Evolutionary conservation across 345 rosid genomes (phyloP).

Genomic region (Trapa bicornis): DNA sequence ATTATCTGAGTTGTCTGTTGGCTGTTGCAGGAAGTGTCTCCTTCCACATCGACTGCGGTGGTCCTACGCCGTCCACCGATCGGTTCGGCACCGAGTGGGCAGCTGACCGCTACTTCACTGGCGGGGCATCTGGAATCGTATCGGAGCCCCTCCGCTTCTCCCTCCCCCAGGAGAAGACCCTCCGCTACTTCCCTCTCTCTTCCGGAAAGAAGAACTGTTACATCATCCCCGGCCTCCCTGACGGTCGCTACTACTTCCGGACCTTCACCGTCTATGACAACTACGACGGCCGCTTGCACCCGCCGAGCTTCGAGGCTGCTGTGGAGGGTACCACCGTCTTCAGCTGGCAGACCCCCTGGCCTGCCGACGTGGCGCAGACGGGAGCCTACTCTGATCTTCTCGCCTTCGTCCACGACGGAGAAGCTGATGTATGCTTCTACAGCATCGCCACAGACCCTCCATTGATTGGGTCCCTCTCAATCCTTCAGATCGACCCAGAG

Average conservation of each 20-base stretch:
- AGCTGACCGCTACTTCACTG: conserved; percentile 66
- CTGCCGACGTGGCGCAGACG: conserved; percentile 38
- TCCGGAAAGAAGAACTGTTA: conserved; percentile 95
- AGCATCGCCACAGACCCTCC: conserved; percentile 96
- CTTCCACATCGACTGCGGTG: conserved; percentile 83
- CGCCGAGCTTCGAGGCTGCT: conserved; percentile 83
- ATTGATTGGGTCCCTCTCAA: conserved; percentile 64
- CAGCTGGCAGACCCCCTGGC: conserved; percentile 93
- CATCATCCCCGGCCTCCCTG: conserved; percentile 48
- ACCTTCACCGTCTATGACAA: conserved; percentile 96
- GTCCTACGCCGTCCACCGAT: conserved; percentile 41
- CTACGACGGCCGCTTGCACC: conserved; percentile 75
- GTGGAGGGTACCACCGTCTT: conserved; percentile 86
- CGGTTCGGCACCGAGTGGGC: conserved; percentile 60
- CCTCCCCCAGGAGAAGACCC: conserved; percentile 65
- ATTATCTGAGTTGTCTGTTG: conserved; percentile 24
- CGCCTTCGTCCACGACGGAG: conserved; percentile 63
- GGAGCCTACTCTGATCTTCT: conserved; percentile 95
- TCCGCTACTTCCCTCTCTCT: conserved; percentile 86
- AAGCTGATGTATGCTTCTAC: conserved; percentile 79
- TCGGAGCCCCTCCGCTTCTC: conserved; percentile 90
- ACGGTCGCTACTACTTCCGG: conserved; percentile 85
- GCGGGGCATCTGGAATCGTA: conserved; percentile 56
- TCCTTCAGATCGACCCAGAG: conserved; percentile 56
- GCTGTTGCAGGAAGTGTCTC: conserved; percentile 20